Percentiles rank a stretch among this genome's conserved stretches.
phyloP scores from a whole-genome alignment of 1,284 basidiomycete genomes.

The Pterulicium gracile region DNA sequence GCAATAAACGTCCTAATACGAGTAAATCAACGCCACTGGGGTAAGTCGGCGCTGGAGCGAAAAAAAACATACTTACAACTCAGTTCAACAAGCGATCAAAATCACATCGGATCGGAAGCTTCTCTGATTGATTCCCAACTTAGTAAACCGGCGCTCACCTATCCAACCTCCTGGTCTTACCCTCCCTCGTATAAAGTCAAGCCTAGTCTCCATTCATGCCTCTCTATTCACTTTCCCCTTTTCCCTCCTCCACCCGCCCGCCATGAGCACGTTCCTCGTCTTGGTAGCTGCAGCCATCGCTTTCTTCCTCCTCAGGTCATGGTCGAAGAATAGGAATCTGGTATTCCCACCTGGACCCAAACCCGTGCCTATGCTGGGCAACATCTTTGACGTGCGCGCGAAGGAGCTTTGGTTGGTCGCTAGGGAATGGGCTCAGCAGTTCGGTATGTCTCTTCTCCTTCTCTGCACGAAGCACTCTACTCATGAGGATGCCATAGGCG shows the following conservation, averaged over 20 bases:
- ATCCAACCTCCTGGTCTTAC: too few species aligned
- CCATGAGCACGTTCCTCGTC: background rate
- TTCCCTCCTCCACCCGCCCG: background rate
- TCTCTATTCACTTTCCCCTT: background rate
- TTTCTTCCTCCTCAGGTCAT: background rate
- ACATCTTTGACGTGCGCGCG: background rate
- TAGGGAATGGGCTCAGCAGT: background rate
- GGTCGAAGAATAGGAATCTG: background rate
- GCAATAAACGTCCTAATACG: too few species aligned
- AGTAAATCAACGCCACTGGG: too few species aligned
- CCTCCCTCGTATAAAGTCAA: background rate
- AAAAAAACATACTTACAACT: too few species aligned
- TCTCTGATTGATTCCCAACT: too few species aligned
- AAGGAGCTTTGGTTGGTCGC: background rate
- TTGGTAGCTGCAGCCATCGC: background rate
- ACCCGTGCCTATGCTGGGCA: background rate
- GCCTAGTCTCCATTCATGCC: background rate
- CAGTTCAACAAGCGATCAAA: too few species aligned
- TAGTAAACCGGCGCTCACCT: too few species aligned
- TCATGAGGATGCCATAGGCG: slow-evolving; percentile 35
- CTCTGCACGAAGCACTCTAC: slow-evolving; percentile 1
- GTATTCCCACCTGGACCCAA: slow-evolving; percentile 1
- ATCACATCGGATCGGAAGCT: too few species aligned
- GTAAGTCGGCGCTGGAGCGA: too few species aligned
- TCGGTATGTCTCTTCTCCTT: background rate